Percentiles rank a stretch among this genome's conserved stretches.
Conservation (phyloP, 768 basidiomycete species). For the Serendipita sp. region DNA sequence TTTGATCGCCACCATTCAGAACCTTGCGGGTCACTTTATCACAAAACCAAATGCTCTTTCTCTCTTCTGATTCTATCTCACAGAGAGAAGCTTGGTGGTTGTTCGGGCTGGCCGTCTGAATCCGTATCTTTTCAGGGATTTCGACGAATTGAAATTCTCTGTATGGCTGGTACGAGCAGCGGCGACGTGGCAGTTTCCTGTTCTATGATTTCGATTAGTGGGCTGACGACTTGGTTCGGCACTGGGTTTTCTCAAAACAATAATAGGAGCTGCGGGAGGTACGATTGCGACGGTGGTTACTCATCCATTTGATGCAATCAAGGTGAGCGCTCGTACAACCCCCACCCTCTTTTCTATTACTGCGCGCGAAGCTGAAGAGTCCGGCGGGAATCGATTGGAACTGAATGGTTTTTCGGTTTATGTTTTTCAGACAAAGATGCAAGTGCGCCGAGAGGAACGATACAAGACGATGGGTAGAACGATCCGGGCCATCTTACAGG, state of each 20-base stretch:
- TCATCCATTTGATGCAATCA: slow-evolving; percentile 89
- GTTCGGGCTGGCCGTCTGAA: too few species aligned
- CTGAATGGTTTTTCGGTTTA: too few species aligned
- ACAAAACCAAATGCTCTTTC: neutral
- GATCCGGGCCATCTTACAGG: slow-evolving; percentile 49
- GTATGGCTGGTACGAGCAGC: too few species aligned
- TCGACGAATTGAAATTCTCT: too few species aligned
- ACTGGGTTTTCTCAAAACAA: neutral
- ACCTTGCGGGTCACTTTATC: neutral
- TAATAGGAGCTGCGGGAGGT: slow-evolving; percentile 56
- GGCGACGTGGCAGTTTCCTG: neutral
- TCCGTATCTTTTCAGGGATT: too few species aligned
- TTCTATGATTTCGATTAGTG: too few species aligned
- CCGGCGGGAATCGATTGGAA: neutral
- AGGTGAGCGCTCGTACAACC: slow-evolving; percentile 31
- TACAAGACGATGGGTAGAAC: slow-evolving; percentile 63
- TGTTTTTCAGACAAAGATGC: slow-evolving; percentile 61
- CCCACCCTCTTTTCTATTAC: neutral
- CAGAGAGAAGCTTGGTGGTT: too few species aligned
- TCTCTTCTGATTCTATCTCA: neutral
- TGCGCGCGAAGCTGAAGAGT: slow-evolving; percentile 8
- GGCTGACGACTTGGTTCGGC: slow-evolving; percentile 22
- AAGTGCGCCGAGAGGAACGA: slow-evolving; percentile 63
- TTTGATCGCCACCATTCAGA: neutral
- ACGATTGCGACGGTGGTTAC: slow-evolving; percentile 72